A percentile compares a stretch with the other conserved stretches of the same genome.
Evolutionary conservation across 2,329 filamentous ascomycete genomes (phyloP).

Genomic region (Neonectria hederae): DNA sequence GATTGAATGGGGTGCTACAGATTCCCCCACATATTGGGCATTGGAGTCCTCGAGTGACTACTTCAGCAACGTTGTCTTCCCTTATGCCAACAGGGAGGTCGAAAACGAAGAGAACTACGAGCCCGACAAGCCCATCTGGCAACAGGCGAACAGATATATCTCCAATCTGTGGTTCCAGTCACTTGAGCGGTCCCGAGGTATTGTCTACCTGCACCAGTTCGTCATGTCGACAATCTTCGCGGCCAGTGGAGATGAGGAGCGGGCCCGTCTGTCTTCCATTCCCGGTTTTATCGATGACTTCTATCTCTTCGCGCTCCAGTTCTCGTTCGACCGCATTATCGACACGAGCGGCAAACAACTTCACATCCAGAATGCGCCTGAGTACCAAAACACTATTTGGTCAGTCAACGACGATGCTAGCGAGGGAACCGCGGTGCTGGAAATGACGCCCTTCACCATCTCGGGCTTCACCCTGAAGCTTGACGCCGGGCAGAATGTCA

Average conservation of each 20-base stretch:
- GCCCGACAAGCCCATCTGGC: constrained; percentile 7
- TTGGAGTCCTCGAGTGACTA: constrained; percentile 15
- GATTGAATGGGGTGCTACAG: neutral
- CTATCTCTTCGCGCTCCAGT: constrained; percentile 9
- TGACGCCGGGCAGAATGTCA: constrained; percentile 12
- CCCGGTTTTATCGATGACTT: constrained; percentile 11
- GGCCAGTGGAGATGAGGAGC: neutral
- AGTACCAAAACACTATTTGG: neutral
- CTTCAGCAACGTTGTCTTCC: constrained; percentile 21
- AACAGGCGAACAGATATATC: constrained; percentile 3
- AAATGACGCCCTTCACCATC: constrained; percentile 10
- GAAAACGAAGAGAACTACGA: neutral
- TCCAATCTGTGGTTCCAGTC: constrained; percentile 17
- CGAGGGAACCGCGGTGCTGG: constrained; percentile 8
- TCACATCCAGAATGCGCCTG: neutral
- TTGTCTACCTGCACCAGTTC: constrained; percentile 14
- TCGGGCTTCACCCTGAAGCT: constrained; percentile 2
- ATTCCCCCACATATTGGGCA: neutral
- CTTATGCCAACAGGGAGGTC: constrained; percentile 6
- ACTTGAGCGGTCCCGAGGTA: constrained; percentile 4
- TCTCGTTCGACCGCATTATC: constrained; percentile 9
- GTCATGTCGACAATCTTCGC: constrained; percentile 11
- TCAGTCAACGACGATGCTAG: constrained; percentile 11
- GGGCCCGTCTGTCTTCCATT: constrained; percentile 1
- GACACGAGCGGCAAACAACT: constrained; percentile 2